Conservation (phyloP, 2,329 filamentous ascomycete species). For the Colletotrichum sp. region DNA sequence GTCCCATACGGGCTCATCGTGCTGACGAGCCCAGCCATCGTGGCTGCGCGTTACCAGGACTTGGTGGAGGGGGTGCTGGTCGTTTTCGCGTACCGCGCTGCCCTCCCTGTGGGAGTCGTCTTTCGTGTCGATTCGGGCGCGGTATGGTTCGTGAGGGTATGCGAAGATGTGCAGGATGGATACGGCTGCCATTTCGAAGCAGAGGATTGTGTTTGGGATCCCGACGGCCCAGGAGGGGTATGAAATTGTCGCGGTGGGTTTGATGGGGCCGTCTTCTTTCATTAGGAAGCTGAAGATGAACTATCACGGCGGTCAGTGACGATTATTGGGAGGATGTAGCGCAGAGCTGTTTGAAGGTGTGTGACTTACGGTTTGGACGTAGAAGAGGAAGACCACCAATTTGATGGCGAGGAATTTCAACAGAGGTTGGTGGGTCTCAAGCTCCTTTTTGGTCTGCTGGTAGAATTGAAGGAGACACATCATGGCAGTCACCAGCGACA, state of each 20-base stretch:
- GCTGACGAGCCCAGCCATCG: background rate
- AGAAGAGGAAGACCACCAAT: background rate
- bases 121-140: fast-evolving
- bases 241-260: background rate
- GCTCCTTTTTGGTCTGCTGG: background rate
- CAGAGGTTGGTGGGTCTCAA: background rate
- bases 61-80: background rate
- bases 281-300: background rate
- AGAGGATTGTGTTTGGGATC: background rate
- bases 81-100: background rate
- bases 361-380: background rate
- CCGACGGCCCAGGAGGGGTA: background rate
- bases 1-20: background rate
- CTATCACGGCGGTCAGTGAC: background rate
- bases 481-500: background rate
- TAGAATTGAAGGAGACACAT: background rate
- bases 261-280: background rate
- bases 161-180: background rate
- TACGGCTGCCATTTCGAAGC: background rate
- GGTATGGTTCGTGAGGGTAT: background rate
- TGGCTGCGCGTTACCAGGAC: background rate
- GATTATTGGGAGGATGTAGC: background rate
- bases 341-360: background rate
- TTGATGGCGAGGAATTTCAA: constrained; percentile 1
- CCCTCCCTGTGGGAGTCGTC: background rate